Percentiles rank a stretch among this genome's conserved stretches.
phyloP scores from a whole-genome alignment of 148 eudicot genomes.

The Chenopodium suecicum region DNA sequence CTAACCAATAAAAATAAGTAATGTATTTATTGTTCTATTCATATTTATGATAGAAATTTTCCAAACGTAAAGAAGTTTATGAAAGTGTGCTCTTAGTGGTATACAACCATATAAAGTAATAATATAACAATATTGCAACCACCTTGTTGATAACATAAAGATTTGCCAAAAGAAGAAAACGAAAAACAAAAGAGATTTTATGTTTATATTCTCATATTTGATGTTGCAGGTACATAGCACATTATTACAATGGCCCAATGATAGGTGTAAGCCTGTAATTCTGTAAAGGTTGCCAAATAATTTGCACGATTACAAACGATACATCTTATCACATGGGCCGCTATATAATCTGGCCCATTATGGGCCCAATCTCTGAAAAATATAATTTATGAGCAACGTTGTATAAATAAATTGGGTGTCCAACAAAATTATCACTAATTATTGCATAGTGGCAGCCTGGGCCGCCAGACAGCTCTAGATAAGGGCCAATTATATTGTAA shows the following conservation, averaged over 20 bases:
- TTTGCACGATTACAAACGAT: not conserved
- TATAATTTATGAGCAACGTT: not conserved
- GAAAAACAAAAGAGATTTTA: too few relatives aligned
- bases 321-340: conserved; percentile 1
- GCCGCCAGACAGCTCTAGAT: not conserved
- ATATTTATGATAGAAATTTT: not conserved
- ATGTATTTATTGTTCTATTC: not conserved
- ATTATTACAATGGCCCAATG: conserved; percentile 7
- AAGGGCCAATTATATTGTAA: not conserved
- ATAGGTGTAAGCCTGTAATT: not conserved
- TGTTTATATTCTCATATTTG: too few relatives aligned
- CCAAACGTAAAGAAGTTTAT: not conserved
- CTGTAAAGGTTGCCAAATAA: not conserved
- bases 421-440: not conserved
- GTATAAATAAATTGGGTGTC: not conserved
- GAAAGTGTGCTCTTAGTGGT: not conserved
- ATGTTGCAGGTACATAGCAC: too few relatives aligned
- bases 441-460: not conserved
- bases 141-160: too few relatives aligned
- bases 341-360: not conserved
- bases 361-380: not conserved
- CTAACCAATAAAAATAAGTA: not conserved
- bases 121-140: too few relatives aligned
- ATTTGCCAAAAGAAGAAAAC: too few relatives aligned
- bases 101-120: conserved; percentile 4